phyloP scores from a whole-genome alignment of 140 eudicot species.

The Ambrosia hybrid region DNA sequence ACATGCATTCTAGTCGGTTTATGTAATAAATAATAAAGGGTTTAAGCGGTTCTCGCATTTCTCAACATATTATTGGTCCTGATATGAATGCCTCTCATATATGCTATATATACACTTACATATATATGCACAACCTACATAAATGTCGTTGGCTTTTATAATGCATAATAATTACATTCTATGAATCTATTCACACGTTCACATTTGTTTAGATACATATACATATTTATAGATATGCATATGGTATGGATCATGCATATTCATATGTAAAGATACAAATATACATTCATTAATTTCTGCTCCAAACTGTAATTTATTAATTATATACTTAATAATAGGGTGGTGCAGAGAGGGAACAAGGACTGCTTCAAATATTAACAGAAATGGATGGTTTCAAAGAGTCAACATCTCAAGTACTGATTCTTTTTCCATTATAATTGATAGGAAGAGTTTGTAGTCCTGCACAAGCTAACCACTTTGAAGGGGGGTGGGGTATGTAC shows the following conservation, averaged over 20 bases:
- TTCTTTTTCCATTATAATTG: not conserved
- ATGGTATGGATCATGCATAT: not conserved
- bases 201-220: not conserved
- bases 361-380: constrained; percentile 89
- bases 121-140: no score
- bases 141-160: no score
- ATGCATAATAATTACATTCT: not conserved
- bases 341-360: constrained; percentile 99
- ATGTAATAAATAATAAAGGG: no score
- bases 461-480: constrained; percentile 5
- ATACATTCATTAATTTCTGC: not conserved
- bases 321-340: constrained; percentile 53
- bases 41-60: no score
- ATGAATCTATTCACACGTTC: not conserved
- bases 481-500: no score
- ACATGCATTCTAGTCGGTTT: no score
- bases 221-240: not conserved
- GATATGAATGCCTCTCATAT: no score
- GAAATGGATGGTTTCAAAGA: constrained; percentile 96
- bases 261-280: not conserved
- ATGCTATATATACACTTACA: no score
- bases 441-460: not conserved
- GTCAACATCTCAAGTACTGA: constrained; percentile 72
- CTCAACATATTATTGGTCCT: no score
- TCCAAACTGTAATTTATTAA: not conserved